Percentiles rank a stretch among this genome's conserved stretches.
Conservation (phyloP, 163 green algal species). For the Volvox carteri region DNA sequence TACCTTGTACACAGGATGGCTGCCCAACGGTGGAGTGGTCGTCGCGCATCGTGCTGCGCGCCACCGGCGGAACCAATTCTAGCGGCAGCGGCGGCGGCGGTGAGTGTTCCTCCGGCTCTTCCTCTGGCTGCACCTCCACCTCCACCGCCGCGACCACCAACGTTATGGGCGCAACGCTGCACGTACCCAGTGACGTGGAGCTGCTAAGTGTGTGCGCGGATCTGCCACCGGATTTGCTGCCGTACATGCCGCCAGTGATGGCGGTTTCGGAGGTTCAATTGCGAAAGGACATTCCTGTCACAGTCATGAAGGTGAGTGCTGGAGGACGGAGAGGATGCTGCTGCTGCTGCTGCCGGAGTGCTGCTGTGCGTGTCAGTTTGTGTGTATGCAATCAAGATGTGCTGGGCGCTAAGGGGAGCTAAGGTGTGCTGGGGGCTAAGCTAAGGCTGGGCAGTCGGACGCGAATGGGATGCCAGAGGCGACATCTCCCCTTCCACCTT, state of each 20-base stretch:
- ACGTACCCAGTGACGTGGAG: neutral
- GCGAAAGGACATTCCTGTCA: conserved; percentile 6
- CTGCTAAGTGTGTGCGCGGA: conserved; percentile 23
- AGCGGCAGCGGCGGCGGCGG: too few species aligned
- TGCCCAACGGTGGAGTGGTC: neutral
- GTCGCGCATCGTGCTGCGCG: conserved; percentile 8
- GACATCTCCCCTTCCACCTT: too few species aligned
- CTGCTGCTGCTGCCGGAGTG: too few species aligned
- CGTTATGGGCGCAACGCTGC: neutral
- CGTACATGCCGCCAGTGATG: conserved; percentile 8
- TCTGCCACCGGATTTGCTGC: neutral
- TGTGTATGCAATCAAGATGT: too few species aligned
- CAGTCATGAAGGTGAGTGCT: conserved; percentile 6
- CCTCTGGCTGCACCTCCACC: neutral
- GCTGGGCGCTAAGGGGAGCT: too few species aligned
- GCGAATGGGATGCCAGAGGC: too few species aligned
- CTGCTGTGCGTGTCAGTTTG: too few species aligned
- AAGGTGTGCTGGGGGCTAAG: too few species aligned
- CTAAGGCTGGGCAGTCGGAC: too few species aligned
- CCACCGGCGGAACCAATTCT: too few species aligned
- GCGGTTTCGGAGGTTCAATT: neutral
- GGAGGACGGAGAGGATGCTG: too few species aligned
- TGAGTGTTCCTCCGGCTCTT: neutral
- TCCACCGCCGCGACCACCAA: neutral
- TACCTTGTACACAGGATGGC: neutral